Conservation (phyloP, 805 yeast genomes). For the Candida morakotiae region DNA sequence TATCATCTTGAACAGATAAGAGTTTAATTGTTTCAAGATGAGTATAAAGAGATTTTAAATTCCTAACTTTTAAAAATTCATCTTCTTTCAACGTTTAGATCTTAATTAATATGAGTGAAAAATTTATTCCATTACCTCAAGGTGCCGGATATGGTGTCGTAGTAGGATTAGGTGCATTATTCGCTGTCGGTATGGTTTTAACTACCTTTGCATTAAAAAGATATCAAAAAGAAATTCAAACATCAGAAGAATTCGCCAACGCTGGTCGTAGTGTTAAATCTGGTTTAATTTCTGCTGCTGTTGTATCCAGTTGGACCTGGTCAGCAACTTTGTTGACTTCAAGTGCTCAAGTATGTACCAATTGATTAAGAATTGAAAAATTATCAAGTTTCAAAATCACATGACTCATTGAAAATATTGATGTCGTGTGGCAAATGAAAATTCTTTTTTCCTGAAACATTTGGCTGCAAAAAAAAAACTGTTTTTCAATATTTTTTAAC, state of each 20-base stretch:
- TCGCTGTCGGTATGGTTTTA: conserved; percentile 73
- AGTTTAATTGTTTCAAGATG: conserved; percentile 1
- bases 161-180: conserved; percentile 80
- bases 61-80: background rate
- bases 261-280: conserved; percentile 88
- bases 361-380: no score
- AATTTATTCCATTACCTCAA: conserved; percentile 47
- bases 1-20: conserved; percentile 1
- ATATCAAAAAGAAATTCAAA: conserved; percentile 80
- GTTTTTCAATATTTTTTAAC: background rate
- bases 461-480: no score
- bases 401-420: no score
- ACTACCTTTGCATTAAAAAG: conserved; percentile 69
- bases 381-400: no score
- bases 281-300: conserved; percentile 84
- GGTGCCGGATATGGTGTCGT: conserved; percentile 87
- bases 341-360: conserved; percentile 52
- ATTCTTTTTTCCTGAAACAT: no score
- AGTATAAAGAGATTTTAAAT: background rate
- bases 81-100: no score
- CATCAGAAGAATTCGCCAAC: conserved; percentile 91
- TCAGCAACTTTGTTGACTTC: conserved; percentile 37
- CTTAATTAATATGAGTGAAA: background rate
- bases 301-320: conserved; percentile 89
- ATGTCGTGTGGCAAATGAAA: no score